phyloP scores from a whole-genome alignment of 78 protist species.

The Anaeramoeba ignava region DNA sequence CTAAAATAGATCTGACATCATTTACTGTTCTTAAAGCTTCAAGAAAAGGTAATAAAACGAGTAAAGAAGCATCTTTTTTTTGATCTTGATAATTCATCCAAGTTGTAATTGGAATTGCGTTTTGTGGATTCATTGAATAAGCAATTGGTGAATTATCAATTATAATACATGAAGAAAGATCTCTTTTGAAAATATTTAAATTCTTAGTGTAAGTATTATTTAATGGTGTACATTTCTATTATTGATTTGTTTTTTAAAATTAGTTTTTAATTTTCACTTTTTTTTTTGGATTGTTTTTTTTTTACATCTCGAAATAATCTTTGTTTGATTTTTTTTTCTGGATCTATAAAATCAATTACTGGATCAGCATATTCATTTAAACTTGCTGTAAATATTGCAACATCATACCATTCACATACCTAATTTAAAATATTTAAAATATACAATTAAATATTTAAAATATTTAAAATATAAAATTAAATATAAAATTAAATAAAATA shows the following conservation, averaged over 20 bases:
- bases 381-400: constrained; percentile 60
- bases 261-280: too few relatives aligned
- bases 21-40: constrained; percentile 42
- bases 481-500: too few relatives aligned
- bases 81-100: constrained; percentile 49
- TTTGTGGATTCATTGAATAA: constrained; percentile 40
- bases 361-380: constrained; percentile 56
- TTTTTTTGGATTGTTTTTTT: too few relatives aligned
- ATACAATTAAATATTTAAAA: too few relatives aligned
- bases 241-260: too few relatives aligned
- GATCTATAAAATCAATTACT: constrained; percentile 47
- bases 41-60: constrained; percentile 44
- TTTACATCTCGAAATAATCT: constrained; percentile 16
- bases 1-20: constrained; percentile 57
- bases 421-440: too few relatives aligned
- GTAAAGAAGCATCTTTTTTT: constrained; percentile 36
- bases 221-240: constrained; percentile 25
- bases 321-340: constrained; percentile 24
- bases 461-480: too few relatives aligned
- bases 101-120: constrained; percentile 52
- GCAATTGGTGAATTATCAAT: constrained; percentile 57
- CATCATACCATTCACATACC: constrained; percentile 54
- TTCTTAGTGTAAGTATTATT: constrained; percentile 50
- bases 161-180: constrained; percentile 44
- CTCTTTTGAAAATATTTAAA: constrained; percentile 32